phyloP scores from a whole-genome alignment of 2,329 filamentous ascomycete species.

The Chaetomium sp. region DNA sequence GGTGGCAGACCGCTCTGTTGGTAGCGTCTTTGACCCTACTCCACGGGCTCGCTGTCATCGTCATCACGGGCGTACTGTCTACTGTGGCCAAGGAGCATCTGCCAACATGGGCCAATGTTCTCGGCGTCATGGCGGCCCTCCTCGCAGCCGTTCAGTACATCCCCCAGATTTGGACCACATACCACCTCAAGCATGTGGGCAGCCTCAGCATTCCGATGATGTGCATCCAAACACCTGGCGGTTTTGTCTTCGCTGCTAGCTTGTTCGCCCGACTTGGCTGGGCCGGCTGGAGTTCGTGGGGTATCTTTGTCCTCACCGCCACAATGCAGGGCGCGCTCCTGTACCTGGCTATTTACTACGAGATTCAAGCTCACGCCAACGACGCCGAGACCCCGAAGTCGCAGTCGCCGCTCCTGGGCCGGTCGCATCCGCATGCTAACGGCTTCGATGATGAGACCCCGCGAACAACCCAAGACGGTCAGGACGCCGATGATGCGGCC shows the following conservation, averaged over 20 bases:
- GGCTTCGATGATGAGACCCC: slow-evolving; percentile 55
- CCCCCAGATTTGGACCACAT: slow-evolving; percentile 93
- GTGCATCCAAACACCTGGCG: slow-evolving; percentile 94
- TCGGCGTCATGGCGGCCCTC: slow-evolving; percentile 76
- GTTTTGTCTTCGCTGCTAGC: slow-evolving; percentile 85
- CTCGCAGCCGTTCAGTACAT: slow-evolving; percentile 90
- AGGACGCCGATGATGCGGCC: slow-evolving; percentile 53
- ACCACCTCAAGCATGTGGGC: slow-evolving; percentile 78
- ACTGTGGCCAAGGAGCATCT: slow-evolving; percentile 65
- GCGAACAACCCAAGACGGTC: slow-evolving; percentile 53
- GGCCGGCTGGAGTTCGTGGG: slow-evolving; percentile 94
- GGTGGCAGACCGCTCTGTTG: slow-evolving; percentile 75
- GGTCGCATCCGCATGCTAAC: slow-evolving; percentile 40
- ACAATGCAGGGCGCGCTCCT: slow-evolving; percentile 80
- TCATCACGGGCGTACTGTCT: slow-evolving; percentile 69
- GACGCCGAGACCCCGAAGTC: slow-evolving; percentile 16
- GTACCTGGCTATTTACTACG: slow-evolving; percentile 77
- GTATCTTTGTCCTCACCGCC: slow-evolving; percentile 85
- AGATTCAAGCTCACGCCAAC: slow-evolving; percentile 49
- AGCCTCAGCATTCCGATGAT: slow-evolving; percentile 97
- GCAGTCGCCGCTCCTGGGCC: slow-evolving; percentile 37
- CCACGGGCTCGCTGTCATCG: slow-evolving; percentile 71
- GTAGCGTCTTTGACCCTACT: slow-evolving; percentile 73
- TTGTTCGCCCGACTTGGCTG: slow-evolving; percentile 76
- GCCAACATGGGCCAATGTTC: slow-evolving; percentile 77